Evolutionary conservation across 805 yeast genomes (phyloP).

Genomic region (Starmerella sp.): DNA sequence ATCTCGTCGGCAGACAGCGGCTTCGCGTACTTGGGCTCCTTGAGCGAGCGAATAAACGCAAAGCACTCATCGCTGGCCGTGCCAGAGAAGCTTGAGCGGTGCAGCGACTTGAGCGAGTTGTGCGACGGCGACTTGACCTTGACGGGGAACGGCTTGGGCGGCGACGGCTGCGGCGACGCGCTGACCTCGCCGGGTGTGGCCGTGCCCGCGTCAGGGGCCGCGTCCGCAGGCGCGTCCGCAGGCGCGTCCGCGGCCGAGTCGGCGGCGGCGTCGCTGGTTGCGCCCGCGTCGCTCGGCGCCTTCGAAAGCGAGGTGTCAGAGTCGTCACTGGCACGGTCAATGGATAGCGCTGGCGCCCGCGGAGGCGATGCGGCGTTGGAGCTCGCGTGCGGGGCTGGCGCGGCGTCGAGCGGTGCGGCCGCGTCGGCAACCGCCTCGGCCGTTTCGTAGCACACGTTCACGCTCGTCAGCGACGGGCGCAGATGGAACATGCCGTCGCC

Average conservation of each 20-base stretch:
- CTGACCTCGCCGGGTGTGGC: neutral
- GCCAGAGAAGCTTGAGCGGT: slow-evolving; percentile 15
- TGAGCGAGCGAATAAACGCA: slow-evolving; percentile 25
- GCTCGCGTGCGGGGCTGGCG: neutral
- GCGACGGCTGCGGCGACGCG: neutral
- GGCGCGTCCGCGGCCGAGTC: too few species aligned
- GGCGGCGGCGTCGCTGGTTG: too few species aligned
- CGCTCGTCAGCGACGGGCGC: slow-evolving; percentile 18
- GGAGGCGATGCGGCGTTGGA: neutral
- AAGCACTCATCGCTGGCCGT: slow-evolving; percentile 17
- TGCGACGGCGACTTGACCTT: neutral
- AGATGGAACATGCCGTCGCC: slow-evolving; percentile 8
- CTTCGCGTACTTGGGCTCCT: slow-evolving; percentile 31
- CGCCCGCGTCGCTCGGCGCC: neutral
- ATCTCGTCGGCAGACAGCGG: slow-evolving; percentile 32
- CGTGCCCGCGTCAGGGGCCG: neutral
- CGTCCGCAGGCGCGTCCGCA: neutral
- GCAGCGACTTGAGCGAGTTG: neutral
- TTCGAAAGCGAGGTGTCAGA: neutral
- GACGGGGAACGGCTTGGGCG: slow-evolving; percentile 1
- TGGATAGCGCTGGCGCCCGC: neutral
- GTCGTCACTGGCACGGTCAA: slow-evolving; percentile 3
- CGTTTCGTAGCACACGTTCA: slow-evolving; percentile 21
- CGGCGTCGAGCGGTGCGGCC: neutral
- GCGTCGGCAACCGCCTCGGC: slow-evolving; percentile 7